phyloP scores from a whole-genome alignment of 108 stramenopile species.

The Nitzschia putrida region DNA sequence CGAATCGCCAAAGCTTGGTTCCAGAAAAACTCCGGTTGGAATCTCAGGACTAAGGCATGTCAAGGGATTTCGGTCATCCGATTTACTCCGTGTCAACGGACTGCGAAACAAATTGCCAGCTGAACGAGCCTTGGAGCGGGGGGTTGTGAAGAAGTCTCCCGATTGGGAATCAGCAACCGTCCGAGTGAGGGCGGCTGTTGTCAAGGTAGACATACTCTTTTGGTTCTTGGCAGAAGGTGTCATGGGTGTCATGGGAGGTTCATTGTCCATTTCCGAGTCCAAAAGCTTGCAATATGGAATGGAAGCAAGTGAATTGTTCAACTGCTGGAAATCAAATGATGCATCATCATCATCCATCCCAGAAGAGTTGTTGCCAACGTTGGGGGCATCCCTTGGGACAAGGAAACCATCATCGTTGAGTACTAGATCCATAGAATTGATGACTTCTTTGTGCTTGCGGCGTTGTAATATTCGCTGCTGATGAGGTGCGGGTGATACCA shows the following conservation, averaged over 20 bases:
- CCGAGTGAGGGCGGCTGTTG: conserved; percentile 17
- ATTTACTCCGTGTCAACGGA: background rate
- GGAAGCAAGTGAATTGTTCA: conserved; percentile 10
- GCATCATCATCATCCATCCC: background rate
- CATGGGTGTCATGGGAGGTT: conserved; percentile 7
- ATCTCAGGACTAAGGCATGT: background rate
- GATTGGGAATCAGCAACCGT: background rate
- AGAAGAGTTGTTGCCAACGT: background rate
- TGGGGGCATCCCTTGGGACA: conserved; percentile 1
- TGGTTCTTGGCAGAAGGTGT: background rate
- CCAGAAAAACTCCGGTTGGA: background rate
- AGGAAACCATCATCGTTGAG: conserved; percentile 10
- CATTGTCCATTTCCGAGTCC: background rate
- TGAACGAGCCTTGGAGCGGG: background rate
- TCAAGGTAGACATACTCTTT: conserved; percentile 8
- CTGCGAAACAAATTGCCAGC: too few species aligned
- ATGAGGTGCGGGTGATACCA: background rate
- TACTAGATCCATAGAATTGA: conserved; percentile 12
- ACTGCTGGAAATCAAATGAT: background rate
- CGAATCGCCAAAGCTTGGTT: background rate
- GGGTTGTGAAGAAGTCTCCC: background rate
- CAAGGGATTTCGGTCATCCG: background rate
- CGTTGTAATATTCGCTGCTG: background rate
- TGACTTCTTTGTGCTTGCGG: background rate
- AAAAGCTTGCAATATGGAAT: conserved; percentile 13